Percentiles rank a stretch among this genome's conserved stretches.
Conservation (phyloP, 202 grass and related monocot species). For the Saccharum hybrid region DNA sequence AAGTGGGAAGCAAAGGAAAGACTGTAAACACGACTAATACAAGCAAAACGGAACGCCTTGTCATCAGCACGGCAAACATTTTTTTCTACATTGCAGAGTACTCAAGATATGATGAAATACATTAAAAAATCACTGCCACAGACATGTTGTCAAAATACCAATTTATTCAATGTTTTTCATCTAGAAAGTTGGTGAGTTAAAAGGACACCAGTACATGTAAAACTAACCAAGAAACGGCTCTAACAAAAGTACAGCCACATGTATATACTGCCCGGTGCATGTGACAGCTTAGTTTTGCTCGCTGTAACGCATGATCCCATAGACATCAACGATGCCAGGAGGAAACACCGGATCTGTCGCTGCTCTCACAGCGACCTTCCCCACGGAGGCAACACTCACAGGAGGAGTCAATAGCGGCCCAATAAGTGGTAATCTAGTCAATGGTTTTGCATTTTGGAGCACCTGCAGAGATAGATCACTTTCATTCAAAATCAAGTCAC, state of each 20-base stretch:
- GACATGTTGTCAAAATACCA: background rate
- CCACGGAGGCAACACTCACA: conserved; percentile 68
- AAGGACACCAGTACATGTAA: background rate
- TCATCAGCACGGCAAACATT: background rate
- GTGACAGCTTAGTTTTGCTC: conserved; percentile 60
- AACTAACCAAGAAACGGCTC: background rate
- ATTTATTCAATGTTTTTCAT: background rate
- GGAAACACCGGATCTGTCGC: conserved; percentile 87
- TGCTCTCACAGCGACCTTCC: conserved; percentile 79
- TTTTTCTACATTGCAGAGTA: background rate
- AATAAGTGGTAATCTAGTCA: conserved; percentile 68
- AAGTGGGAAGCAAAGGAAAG: background rate
- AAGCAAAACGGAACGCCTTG: background rate
- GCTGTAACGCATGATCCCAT: conserved; percentile 78
- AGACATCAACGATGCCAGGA: conserved; percentile 85
- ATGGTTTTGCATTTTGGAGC: conserved; percentile 64
- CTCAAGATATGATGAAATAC: background rate
- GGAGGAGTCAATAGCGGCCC: conserved; percentile 83
- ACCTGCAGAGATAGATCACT: conserved; percentile 52
- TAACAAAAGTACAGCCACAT: conserved; percentile 14
- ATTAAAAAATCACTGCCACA: background rate
- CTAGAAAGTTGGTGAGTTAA: background rate
- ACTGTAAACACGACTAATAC: background rate
- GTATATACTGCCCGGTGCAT: background rate
- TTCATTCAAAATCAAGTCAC: background rate